Evolutionary conservation across 2,329 filamentous ascomycete species (phyloP), one percentile per base, ranked within the genome.

Genomic region (Trichoderma arundinaceum): DNA sequence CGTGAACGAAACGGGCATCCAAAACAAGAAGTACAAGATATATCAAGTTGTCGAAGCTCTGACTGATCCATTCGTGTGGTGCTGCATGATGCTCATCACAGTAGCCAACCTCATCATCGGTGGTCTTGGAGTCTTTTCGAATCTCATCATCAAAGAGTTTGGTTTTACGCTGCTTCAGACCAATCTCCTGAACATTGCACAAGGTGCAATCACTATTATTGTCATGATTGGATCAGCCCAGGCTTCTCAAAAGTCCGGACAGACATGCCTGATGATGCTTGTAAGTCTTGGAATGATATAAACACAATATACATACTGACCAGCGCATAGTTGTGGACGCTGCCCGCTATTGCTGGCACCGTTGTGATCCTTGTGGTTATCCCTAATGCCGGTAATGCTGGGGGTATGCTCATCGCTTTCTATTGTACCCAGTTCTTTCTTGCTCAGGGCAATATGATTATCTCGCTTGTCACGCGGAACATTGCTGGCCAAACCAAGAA

Each of bases 401-500:
- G 46, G 15, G 46, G 46, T 5, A 49, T 49, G 46, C 46, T 49
- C 2, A 49, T 49, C 3, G 46, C 46, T 7, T 49, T 49, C 7
- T 49, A 49, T 22, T 49, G 46, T 4, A 49, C 46, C 13, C 46
- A 49, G 13, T 49, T 49, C 22, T 49, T 49, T 0, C 46, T 49
- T 49, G 46, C 51, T 8, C 51, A 53, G 10, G 51, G 51, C 1
- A 53, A 53, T 12, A 53, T 53, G 51, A 53, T 53, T 12, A 53
- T 53, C 35, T 53, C 51, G 12, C 51, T 53, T 13, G 51, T 53
- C 7, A 53, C 51, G 17, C 51, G 51, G 33, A 53, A 53, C 33
- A 53, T 53, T 22, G 51, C 51, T 53, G 51, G 51, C 15, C 51
- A 53, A 17, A 53, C 51, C 9, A 53, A 53, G 33, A 53, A 53